Conservation (phyloP, 2,329 filamentous ascomycete species). For the Aotearoamyces nothofagi region DNA sequence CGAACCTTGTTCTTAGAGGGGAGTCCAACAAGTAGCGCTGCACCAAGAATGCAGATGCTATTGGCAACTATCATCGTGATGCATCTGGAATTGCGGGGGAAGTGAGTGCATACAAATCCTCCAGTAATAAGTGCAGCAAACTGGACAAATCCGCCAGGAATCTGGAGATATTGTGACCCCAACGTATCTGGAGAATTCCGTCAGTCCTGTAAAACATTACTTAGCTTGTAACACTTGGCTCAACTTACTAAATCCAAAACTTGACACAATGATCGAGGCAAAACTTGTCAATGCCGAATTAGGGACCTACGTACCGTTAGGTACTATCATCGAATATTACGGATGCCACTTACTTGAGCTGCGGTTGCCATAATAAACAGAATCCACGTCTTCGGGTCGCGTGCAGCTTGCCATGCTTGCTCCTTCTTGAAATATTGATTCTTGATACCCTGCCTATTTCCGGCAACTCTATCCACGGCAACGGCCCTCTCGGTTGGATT, state of each 20-base stretch:
- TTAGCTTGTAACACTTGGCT: too few species aligned
- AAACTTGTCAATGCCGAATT: constrained; percentile 40
- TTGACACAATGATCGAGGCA: constrained; percentile 12
- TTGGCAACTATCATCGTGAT: constrained; percentile 41
- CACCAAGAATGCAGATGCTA: constrained; percentile 35
- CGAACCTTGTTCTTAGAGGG: constrained; percentile 29
- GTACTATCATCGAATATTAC: too few species aligned
- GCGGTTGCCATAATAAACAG: constrained; percentile 34
- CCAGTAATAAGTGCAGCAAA: constrained; percentile 35
- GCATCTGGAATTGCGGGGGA: constrained; percentile 31
- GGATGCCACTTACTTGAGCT: too few species aligned
- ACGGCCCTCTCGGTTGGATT: constrained; percentile 37
- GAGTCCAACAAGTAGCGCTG: constrained; percentile 34
- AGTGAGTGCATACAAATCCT: constrained; percentile 35
- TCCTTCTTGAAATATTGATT: constrained; percentile 31
- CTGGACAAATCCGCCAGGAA: constrained; percentile 41
- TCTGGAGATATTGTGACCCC: constrained; percentile 40
- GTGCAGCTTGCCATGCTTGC: constrained; percentile 29
- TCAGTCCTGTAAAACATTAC: too few species aligned
- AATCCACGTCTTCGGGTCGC: constrained; percentile 44
- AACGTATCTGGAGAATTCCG: too few species aligned
- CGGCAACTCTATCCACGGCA: constrained; percentile 33
- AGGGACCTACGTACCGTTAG: too few species aligned
- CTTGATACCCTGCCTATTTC: constrained; percentile 36
- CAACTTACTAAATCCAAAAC: constrained; percentile 17